phyloP scores from a whole-genome alignment of 139 green algal genomes.

The Limnomonas spitsbergensis region DNA sequence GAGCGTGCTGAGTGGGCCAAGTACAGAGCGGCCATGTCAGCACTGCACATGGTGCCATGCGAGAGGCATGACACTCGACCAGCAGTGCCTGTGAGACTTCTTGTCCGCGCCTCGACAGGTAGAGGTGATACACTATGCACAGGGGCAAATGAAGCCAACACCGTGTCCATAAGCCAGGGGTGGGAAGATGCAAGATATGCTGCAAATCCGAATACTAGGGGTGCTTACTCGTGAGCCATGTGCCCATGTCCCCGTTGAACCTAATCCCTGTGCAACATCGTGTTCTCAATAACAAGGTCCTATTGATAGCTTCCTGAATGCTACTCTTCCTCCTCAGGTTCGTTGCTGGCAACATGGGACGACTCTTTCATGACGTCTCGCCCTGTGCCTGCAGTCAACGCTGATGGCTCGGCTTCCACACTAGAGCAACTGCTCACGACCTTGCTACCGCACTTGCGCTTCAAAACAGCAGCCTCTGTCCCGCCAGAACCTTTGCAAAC shows the following conservation, averaged over 20 bases:
- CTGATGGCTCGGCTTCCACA: constrained; percentile 28
- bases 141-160: neutral
- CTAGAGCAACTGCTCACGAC: constrained; percentile 33
- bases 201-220: neutral
- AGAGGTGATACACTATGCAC: neutral
- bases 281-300: too few relatives aligned
- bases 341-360: constrained; percentile 28
- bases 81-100: neutral
- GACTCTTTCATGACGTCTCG: constrained; percentile 31
- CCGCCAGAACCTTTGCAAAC: too few relatives aligned
- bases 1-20: neutral
- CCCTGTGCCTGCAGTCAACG: constrained; percentile 14
- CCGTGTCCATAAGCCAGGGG: neutral
- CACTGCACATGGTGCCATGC: neutral
- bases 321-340: neutral
- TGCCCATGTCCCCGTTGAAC: neutral
- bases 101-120: constrained; percentile 8
- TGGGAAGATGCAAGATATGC: neutral
- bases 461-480: too few relatives aligned
- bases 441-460: constrained; percentile 21
- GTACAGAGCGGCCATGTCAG: neutral
- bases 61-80: neutral
- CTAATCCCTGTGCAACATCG: too few relatives aligned
- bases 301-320: neutral
- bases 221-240: neutral